These are phyloP conservation scores for Leptographium wingfieldii DNA, from an alignment of 2,329 filamentous ascomycete species.

Conservation along the genomic window DNA sequence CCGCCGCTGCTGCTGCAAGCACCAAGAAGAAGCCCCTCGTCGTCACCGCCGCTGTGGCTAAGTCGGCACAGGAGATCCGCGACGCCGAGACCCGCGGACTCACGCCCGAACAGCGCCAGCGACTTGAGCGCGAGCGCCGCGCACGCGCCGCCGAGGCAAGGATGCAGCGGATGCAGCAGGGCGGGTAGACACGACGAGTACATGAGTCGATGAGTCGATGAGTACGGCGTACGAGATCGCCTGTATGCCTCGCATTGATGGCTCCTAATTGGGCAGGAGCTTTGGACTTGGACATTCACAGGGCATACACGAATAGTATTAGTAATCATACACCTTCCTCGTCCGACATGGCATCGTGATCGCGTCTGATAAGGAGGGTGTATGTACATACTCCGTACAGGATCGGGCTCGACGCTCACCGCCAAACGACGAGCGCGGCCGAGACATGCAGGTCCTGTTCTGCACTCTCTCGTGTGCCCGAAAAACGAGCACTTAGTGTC, in stretches of 20 bases:
- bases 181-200: background rate
- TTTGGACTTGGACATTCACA: too few relatives aligned
- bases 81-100: constrained; percentile 76
- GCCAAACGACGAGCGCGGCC: too few relatives aligned
- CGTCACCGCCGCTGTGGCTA: constrained; percentile 43
- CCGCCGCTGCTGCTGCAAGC: constrained; percentile 27
- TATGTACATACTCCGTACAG: too few relatives aligned
- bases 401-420: too few relatives aligned
- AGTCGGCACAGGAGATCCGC: constrained; percentile 67
- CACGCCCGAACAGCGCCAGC: constrained; percentile 75
- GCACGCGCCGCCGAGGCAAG: constrained; percentile 87
- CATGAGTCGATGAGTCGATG: background rate
- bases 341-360: too few relatives aligned
- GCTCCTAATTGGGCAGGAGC: too few relatives aligned
- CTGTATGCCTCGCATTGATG: background rate
- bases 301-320: too few relatives aligned
- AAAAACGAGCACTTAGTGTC: too few relatives aligned
- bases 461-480: too few relatives aligned
- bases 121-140: constrained; percentile 75
- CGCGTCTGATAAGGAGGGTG: too few relatives aligned
- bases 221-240: background rate
- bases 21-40: constrained; percentile 29
- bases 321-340: too few relatives aligned
- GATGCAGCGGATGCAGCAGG: constrained; percentile 50
- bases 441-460: too few relatives aligned